phyloP scores from a whole-genome alignment of 805 yeast genomes.

The Wickerhamiella brachini region DNA sequence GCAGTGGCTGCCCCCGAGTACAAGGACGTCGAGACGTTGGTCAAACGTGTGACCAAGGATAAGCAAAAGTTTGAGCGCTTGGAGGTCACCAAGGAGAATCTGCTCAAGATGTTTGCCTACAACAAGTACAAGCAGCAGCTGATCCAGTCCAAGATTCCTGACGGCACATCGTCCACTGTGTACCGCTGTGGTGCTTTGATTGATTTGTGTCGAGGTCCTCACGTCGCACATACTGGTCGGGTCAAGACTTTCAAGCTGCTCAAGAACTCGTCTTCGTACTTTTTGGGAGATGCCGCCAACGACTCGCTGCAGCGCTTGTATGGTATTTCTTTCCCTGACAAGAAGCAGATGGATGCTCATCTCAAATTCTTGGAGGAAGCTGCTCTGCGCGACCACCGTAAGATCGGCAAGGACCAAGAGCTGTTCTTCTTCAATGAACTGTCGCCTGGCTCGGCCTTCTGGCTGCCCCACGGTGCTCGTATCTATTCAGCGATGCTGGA shows the following conservation, averaged over 20 bases:
- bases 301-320: conserved; percentile 95
- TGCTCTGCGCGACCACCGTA: conserved; percentile 81
- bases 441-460: conserved; percentile 97
- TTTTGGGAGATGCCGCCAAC: conserved; percentile 81
- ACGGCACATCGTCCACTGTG: conserved; percentile 90
- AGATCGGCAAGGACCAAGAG: conserved; percentile 92
- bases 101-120: conserved; percentile 85
- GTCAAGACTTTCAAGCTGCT: conserved; percentile 87
- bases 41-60: conserved; percentile 83
- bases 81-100: conserved; percentile 80
- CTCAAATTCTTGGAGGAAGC: conserved; percentile 92
- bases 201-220: conserved; percentile 96
- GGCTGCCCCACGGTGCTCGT: conserved; percentile 99
- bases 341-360: conserved; percentile 89
- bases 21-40: conserved; percentile 67
- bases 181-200: conserved; percentile 96
- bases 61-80: conserved; percentile 91
- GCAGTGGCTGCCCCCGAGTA: conserved; percentile 76
- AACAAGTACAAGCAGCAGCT: conserved; percentile 89
- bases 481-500: conserved; percentile 81
- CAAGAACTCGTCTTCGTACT: conserved; percentile 93
- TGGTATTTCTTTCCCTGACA: conserved; percentile 98
- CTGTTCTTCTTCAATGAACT: conserved; percentile 87
- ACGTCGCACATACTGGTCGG: conserved; percentile 92
- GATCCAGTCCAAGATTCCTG: conserved; percentile 81